phyloP scores from a whole-genome alignment of 371 early-diverging fungal genomes.

The Chytridiales sp. region DNA sequence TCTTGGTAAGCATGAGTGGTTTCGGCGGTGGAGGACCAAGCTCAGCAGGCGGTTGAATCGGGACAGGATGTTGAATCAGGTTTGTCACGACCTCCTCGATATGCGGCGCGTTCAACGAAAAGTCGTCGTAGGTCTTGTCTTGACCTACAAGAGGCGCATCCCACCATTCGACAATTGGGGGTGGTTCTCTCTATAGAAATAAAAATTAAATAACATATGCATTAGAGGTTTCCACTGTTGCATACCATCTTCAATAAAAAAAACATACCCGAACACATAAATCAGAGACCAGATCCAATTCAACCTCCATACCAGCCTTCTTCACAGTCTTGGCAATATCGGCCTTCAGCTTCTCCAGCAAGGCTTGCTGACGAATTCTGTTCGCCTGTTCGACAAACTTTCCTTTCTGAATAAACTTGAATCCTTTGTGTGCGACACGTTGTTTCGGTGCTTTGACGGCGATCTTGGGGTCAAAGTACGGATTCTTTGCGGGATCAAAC shows the following conservation, averaged over 20 bases:
- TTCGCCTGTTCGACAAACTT: constrained; percentile 80
- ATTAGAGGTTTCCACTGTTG: too few relatives aligned
- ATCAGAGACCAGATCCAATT: constrained; percentile 72
- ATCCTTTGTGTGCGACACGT: constrained; percentile 36
- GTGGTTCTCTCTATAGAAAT: constrained; percentile 52
- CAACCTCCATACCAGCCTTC: constrained; percentile 81
- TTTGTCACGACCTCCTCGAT: constrained; percentile 60
- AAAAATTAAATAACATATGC: too few relatives aligned
- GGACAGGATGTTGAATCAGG: constrained; percentile 91
- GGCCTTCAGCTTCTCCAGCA: constrained; percentile 78
- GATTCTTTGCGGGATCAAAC: constrained; percentile 74
- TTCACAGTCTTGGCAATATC: constrained; percentile 81
- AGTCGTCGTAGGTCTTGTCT: constrained; percentile 69
- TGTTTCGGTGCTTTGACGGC: constrained; percentile 54
- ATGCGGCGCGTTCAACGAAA: constrained; percentile 35
- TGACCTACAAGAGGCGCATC: constrained; percentile 76
- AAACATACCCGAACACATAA: constrained; percentile 64
- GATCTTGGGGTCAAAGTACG: constrained; percentile 79
- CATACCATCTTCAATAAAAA: background rate
- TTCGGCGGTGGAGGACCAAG: constrained; percentile 60
- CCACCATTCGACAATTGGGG: constrained; percentile 95
- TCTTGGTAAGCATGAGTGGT: constrained; percentile 86
- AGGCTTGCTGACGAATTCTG: constrained; percentile 66
- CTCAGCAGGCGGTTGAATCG: constrained; percentile 80
- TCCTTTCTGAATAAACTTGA: constrained; percentile 81